Percentiles rank a stretch among this genome's conserved stretches.
Conservation (phyloP, 2,329 filamentous ascomycete genomes). For the Xylariomycetidae sp. region DNA sequence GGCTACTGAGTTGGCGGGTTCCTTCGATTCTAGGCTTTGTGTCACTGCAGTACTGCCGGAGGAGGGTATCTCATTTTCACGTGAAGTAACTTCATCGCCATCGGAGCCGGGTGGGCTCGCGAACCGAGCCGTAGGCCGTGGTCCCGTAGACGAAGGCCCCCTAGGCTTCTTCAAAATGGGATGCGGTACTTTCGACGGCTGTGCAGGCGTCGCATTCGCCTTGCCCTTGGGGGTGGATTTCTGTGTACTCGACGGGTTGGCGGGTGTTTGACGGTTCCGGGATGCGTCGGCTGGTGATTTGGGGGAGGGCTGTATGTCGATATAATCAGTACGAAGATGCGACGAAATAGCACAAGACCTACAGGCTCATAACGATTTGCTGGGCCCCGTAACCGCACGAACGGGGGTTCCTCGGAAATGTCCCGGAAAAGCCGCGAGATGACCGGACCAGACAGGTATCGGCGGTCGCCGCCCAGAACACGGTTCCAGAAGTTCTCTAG, state of each 20-base stretch:
- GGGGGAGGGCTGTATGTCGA: constrained; percentile 18
- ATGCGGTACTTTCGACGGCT: constrained; percentile 43
- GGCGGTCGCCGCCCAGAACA: constrained; percentile 54
- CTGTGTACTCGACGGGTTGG: neutral
- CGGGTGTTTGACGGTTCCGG: constrained; percentile 4
- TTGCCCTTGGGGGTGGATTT: constrained; percentile 17
- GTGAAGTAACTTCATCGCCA: constrained; percentile 31
- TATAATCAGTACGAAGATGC: constrained; percentile 10
- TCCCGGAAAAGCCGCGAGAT: constrained; percentile 51
- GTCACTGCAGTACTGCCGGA: constrained; percentile 33
- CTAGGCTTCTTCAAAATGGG: constrained; percentile 56
- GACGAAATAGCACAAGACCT: constrained; percentile 18
- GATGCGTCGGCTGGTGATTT: constrained; percentile 12
- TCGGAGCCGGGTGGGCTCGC: constrained; percentile 47
- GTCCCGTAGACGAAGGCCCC: constrained; percentile 45
- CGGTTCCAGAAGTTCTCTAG: constrained; percentile 64
- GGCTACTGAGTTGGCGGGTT: constrained; percentile 11
- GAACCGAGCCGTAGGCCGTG: constrained; percentile 56
- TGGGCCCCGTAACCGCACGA: constrained; percentile 49
- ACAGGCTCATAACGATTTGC: constrained; percentile 50
- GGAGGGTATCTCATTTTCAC: constrained; percentile 30
- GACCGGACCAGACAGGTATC: constrained; percentile 44
- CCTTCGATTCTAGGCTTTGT: constrained; percentile 20
- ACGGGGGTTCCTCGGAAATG: constrained; percentile 52
- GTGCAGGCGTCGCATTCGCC: constrained; percentile 26